These are phyloP conservation scores for Populus ilicifolia DNA, from an alignment of 345 rosid genomes.

Conservation along the genomic window DNA sequence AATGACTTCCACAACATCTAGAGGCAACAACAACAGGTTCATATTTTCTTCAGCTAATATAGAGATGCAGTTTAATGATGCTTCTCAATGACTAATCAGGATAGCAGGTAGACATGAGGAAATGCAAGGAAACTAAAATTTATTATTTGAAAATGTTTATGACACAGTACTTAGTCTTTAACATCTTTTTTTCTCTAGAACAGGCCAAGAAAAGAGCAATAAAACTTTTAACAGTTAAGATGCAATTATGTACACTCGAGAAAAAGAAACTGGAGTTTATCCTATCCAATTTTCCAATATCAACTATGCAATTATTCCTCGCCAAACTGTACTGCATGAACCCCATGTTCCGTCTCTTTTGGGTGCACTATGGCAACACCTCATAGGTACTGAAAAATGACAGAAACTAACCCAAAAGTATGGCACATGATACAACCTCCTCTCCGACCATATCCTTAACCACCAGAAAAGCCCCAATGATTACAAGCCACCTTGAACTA, in stretches of 20 bases:
- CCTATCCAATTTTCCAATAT: not conserved
- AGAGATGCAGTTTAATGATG: not conserved
- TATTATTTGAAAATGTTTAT: not conserved
- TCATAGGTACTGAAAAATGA: not conserved
- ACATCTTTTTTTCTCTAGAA: not conserved
- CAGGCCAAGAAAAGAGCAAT: not conserved
- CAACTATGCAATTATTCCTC: not conserved
- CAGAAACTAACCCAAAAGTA: not conserved
- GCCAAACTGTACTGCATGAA: not conserved
- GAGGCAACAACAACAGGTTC: not conserved
- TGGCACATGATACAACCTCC: not conserved
- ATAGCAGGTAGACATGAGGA: not conserved
- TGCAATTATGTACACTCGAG: not conserved
- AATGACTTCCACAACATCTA: conserved; percentile 1
- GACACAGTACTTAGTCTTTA: not conserved
- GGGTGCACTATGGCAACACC: not conserved
- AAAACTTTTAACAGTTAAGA: not conserved
- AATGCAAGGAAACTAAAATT: not conserved
- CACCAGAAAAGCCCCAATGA: not conserved
- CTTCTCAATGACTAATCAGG: conserved; percentile 3
- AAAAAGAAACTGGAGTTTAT: not conserved
- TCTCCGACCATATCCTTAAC: not conserved
- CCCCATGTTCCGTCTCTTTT: not conserved
- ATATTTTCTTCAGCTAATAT: conserved; percentile 1
- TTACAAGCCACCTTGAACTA: not conserved